phyloP scores from a whole-genome alignment of 768 basidiomycete species.

The Pleurotus cornucopiae region DNA sequence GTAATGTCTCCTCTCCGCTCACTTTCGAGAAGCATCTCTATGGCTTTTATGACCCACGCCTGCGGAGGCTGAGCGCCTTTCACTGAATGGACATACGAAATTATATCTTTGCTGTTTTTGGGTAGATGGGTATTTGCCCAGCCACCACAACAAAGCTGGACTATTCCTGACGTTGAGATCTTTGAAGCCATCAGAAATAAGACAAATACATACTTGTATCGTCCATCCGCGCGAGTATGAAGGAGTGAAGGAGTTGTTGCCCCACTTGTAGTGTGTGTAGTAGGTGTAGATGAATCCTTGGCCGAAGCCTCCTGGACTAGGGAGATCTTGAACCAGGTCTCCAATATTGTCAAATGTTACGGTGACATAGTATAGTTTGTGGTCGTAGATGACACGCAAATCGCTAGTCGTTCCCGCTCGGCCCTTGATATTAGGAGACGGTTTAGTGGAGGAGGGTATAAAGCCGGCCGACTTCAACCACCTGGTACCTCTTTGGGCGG shows the following conservation, averaged over 20 bases:
- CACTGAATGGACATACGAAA: neutral
- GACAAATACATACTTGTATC: slow-evolving; percentile 6
- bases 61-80: neutral
- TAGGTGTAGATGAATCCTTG: slow-evolving; percentile 3
- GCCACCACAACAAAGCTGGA: slow-evolving; percentile 5
- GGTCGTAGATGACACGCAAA: slow-evolving; percentile 7
- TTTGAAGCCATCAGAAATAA: too few species aligned
- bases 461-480: slow-evolving; percentile 14
- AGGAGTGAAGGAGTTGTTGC: neutral
- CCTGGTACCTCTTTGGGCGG: slow-evolving; percentile 15
- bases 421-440: neutral
- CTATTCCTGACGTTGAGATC: neutral
- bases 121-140: neutral
- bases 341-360: slow-evolving; percentile 13
- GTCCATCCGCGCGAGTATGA: slow-evolving; percentile 2
- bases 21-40: neutral
- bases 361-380: slow-evolving; percentile 16
- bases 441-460: neutral
- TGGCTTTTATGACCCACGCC: neutral
- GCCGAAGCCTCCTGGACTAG: slow-evolving; percentile 11
- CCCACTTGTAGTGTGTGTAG: neutral
- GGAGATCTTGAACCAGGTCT: slow-evolving; percentile 8
- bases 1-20: neutral
- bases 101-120: neutral
- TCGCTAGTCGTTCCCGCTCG: neutral